Conservation (phyloP, 306 rosid genomes). For the Quercus bicolor region DNA sequence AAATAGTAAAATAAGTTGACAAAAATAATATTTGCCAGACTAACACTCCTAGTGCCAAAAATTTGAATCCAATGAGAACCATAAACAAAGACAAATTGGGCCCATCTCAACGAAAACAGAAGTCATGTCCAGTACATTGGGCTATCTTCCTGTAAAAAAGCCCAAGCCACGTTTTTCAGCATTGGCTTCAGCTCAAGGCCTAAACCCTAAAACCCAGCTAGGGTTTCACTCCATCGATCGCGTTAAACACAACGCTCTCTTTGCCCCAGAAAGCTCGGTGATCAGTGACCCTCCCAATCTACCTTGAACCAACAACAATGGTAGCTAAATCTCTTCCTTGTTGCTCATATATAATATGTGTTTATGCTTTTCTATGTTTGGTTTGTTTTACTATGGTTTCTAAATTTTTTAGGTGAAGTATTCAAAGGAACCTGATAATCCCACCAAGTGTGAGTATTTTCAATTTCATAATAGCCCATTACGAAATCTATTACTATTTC, state of each 20-base stretch:
- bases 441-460: constrained; percentile 42
- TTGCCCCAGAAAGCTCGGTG: not conserved
- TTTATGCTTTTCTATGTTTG: not conserved
- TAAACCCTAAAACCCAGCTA: not conserved
- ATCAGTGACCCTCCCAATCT: not conserved
- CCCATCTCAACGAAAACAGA: not conserved
- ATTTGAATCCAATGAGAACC: too few species aligned
- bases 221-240: not conserved
- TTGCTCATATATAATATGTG: not conserved
- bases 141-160: too few species aligned
- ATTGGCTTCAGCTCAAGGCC: not conserved
- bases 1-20: too few species aligned
- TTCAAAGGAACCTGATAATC: constrained; percentile 63
- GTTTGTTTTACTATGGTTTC: not conserved
- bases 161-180: not conserved
- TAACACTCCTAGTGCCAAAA: too few species aligned
- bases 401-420: constrained; percentile 49
- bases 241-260: not conserved
- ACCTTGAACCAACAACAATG: not conserved
- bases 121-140: not conserved
- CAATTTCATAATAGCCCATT: not conserved
- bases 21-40: too few species aligned
- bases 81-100: not conserved
- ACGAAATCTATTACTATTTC: not conserved
- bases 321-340: not conserved